phyloP scores from a whole-genome alignment of 2,329 filamentous ascomycete genomes.

The Trichoderma hamatum region DNA sequence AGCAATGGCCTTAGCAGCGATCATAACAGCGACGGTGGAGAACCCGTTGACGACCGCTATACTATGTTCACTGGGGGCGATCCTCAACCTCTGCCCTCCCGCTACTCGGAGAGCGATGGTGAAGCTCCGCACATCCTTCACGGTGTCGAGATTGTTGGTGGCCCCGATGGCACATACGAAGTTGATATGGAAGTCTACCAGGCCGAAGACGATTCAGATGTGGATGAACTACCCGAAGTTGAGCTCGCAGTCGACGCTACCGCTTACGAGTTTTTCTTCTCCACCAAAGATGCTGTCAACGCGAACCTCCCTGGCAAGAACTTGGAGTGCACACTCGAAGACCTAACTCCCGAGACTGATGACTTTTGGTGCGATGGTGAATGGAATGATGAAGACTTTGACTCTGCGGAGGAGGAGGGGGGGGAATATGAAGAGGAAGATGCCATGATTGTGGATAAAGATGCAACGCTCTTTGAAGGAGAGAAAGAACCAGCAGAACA shows the following conservation, averaged over 20 bases:
- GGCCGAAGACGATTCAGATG: slow-evolving; percentile 35
- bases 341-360: slow-evolving; percentile 7
- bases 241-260: slow-evolving; percentile 39
- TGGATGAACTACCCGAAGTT: slow-evolving; percentile 35
- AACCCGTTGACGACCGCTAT: slow-evolving; percentile 27
- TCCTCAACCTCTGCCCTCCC: slow-evolving; percentile 15
- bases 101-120: slow-evolving; percentile 29
- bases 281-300: slow-evolving; percentile 33
- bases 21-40: not conserved
- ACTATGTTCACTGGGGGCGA: slow-evolving; percentile 32
- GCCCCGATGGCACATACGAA: not conserved
- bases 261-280: slow-evolving; percentile 34
- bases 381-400: not conserved
- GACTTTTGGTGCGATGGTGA: not conserved
- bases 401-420: not conserved
- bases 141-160: slow-evolving; percentile 34
- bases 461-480: too few relatives aligned
- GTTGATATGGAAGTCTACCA: slow-evolving; percentile 40
- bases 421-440: not conserved
- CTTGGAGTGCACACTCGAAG: slow-evolving; percentile 30
- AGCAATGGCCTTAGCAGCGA: not conserved
- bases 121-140: slow-evolving; percentile 35
- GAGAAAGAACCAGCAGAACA: too few relatives aligned
- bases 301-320: slow-evolving; percentile 35
- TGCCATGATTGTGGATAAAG: not conserved